Percentiles rank a stretch among this genome's conserved stretches.
These are phyloP conservation scores for Francoa sonchifolia DNA, from an alignment of 441 rosid species.

Conservation along the genomic window DNA sequence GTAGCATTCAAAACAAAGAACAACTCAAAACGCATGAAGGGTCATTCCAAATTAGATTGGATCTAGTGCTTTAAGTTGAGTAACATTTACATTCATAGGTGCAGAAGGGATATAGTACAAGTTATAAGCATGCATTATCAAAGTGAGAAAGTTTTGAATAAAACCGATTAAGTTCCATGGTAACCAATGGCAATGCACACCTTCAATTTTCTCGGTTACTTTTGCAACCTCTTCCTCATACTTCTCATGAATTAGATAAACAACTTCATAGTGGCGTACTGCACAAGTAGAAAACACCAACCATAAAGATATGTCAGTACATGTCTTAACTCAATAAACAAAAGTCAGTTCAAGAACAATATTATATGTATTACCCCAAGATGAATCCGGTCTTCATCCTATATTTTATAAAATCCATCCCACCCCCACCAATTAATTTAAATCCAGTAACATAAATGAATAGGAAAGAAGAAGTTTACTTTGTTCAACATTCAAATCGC, in stretches of 20 bases:
- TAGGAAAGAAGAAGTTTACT: conserved; percentile 31
- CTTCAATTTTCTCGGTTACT: conserved; percentile 73
- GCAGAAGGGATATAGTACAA: too few species aligned
- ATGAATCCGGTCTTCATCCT: too few species aligned
- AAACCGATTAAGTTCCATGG: neutral
- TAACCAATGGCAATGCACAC: conserved; percentile 15
- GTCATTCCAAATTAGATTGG: too few species aligned
- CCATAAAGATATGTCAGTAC: neutral
- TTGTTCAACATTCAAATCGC: conserved; percentile 43
- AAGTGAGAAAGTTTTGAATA: too few species aligned
- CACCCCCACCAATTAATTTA: neutral
- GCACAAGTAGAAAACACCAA: conserved; percentile 12
- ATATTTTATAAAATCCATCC: too few species aligned
- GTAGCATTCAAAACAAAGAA: too few species aligned
- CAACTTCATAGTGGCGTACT: conserved; percentile 92
- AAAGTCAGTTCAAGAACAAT: neutral
- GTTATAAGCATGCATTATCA: too few species aligned
- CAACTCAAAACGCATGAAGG: too few species aligned
- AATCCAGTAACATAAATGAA: neutral
- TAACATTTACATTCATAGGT: too few species aligned
- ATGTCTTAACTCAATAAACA: neutral
- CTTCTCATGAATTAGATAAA: conserved; percentile 82
- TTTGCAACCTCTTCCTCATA: conserved; percentile 54
- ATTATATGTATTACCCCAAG: too few species aligned
- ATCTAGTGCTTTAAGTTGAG: too few species aligned